Evolutionary conservation across 2,329 filamentous ascomycete genomes (phyloP).

Genomic region (Trichoderma sp.): DNA sequence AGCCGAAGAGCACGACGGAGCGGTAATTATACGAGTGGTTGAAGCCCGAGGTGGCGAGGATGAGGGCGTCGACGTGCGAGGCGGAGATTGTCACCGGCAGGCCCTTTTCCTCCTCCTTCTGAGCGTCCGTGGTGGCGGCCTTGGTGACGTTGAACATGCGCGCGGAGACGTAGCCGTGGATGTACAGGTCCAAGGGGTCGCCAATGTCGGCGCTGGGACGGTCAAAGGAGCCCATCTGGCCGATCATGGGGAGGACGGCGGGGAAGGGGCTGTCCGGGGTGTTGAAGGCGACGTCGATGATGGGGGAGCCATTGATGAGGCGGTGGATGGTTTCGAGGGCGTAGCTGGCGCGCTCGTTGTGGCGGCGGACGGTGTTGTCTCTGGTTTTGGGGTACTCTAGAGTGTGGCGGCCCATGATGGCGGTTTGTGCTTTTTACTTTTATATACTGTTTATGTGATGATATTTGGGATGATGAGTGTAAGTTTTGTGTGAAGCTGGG

Average conservation of each 20-base stretch:
- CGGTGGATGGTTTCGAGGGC: slow-evolving; percentile 72
- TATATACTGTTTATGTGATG: background rate
- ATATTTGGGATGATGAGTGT: background rate
- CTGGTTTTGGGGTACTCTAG: slow-evolving; percentile 66
- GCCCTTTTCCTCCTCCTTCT: slow-evolving; percentile 45
- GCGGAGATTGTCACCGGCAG: slow-evolving; percentile 74
- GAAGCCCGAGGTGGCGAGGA: slow-evolving; percentile 79
- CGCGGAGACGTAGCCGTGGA: slow-evolving; percentile 82
- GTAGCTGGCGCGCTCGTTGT: slow-evolving; percentile 69
- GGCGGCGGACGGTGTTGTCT: slow-evolving; percentile 69
- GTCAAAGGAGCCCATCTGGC: slow-evolving; percentile 74
- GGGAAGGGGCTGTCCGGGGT: slow-evolving; percentile 69
- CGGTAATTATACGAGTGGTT: slow-evolving; percentile 87
- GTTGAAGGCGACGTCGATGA: slow-evolving; percentile 81
- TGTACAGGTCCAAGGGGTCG: slow-evolving; percentile 74
- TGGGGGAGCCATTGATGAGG: slow-evolving; percentile 73
- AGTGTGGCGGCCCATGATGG: slow-evolving; percentile 43
- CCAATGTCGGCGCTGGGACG: slow-evolving; percentile 61
- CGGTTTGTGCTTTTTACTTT: background rate
- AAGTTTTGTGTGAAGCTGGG: background rate
- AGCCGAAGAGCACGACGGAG: slow-evolving; percentile 76
- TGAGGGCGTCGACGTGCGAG: slow-evolving; percentile 76
- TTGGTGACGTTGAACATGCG: slow-evolving; percentile 71
- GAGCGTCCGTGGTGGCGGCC: too few species aligned
- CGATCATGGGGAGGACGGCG: slow-evolving; percentile 81